These are phyloP conservation scores for Nakazawaea holstii DNA, from an alignment of 805 yeast species.

Conservation along the genomic window DNA sequence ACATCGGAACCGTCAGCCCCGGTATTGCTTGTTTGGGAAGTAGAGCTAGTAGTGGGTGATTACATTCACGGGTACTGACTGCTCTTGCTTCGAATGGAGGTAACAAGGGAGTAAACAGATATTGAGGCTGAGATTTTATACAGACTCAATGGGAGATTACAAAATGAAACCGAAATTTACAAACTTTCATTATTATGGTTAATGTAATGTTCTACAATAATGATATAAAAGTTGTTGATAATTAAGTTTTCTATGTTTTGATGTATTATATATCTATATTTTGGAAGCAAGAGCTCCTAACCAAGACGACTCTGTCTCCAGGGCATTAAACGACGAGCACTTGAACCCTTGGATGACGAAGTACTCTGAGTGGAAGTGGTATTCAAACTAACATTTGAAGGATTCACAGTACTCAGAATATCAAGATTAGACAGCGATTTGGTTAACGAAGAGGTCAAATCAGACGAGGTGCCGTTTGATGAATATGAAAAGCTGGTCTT, in stretches of 20 bases:
- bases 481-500: constrained; percentile 6
- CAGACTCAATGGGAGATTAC: no score
- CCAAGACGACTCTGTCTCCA: constrained; percentile 1
- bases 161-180: no score
- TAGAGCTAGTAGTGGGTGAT: no score
- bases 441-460: background rate
- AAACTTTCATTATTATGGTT: no score
- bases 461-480: background rate
- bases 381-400: background rate
- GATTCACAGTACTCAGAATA: background rate
- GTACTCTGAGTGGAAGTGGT: background rate
- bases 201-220: no score
- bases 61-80: no score
- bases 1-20: background rate
- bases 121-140: no score
- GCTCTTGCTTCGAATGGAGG: no score
- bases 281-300: background rate
- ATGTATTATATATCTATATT: background rate
- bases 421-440: background rate
- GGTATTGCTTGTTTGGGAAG: background rate
- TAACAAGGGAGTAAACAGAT: no score
- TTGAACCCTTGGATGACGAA: background rate
- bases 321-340: background rate
- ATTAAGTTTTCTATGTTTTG: background rate
- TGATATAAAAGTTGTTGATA: no score